These are phyloP conservation scores for Glycine latifolia DNA, from an alignment of 306 rosid genomes.

Conservation along the genomic window DNA sequence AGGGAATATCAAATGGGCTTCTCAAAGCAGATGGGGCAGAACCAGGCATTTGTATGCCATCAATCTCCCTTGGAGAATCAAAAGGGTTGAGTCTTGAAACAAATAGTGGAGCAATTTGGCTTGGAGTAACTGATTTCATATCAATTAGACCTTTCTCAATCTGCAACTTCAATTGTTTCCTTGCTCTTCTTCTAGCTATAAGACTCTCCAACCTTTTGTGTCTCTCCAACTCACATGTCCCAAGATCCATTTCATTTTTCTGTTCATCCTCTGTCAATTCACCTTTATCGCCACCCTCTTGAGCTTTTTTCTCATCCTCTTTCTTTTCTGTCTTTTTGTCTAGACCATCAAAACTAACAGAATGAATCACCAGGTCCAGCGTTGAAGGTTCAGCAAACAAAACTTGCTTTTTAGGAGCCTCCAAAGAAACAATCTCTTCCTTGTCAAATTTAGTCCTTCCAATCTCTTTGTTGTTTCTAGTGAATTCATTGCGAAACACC, in stretches of 20 bases:
- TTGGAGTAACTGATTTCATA: slow-evolving; percentile 35
- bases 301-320: slow-evolving; percentile 46
- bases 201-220: slow-evolving; percentile 82
- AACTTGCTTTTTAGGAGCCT: slow-evolving; percentile 32
- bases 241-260: slow-evolving; percentile 68
- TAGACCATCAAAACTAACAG: not conserved
- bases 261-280: slow-evolving; percentile 72
- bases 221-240: slow-evolving; percentile 73
- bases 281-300: slow-evolving; percentile 51
- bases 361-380: slow-evolving; percentile 31
- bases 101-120: slow-evolving; percentile 61
- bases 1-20: slow-evolving; percentile 88
- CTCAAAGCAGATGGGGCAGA: slow-evolving; percentile 82
- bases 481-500: slow-evolving; percentile 40
- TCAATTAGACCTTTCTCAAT: slow-evolving; percentile 56
- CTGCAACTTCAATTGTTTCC: slow-evolving; percentile 57
- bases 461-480: not conserved
- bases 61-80: slow-evolving; percentile 44
- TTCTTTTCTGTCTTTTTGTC: slow-evolving; percentile 39
- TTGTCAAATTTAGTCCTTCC: slow-evolving; percentile 21
- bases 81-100: slow-evolving; percentile 51
- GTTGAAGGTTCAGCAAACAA: slow-evolving; percentile 47
- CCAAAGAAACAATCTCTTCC: slow-evolving; percentile 37
- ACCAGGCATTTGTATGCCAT: slow-evolving; percentile 64
- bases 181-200: slow-evolving; percentile 82